A percentile compares a stretch with the other conserved stretches of the same genome.
These are phyloP conservation scores for Mycena latifolia DNA, from an alignment of 768 basidiomycete species.

Conservation along the genomic window DNA sequence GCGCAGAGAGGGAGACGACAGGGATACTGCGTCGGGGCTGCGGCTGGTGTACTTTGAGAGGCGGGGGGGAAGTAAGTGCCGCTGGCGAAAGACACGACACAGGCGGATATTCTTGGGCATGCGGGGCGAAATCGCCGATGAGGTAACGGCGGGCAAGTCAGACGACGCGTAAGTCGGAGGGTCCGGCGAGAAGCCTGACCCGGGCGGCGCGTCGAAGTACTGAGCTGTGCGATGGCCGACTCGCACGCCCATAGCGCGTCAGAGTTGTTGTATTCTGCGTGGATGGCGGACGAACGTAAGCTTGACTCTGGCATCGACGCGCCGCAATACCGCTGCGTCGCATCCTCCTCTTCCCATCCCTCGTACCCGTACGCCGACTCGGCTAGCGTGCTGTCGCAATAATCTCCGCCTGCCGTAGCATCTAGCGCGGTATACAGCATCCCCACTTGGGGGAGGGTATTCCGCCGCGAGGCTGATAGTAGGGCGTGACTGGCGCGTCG, in stretches of 20 bases:
- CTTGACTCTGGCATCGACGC: slow-evolving; percentile 12
- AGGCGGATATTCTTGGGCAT: slow-evolving; percentile 19
- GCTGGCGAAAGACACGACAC: slow-evolving; percentile 29
- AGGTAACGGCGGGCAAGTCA: slow-evolving; percentile 17
- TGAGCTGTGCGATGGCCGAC: slow-evolving; percentile 19
- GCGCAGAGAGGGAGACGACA: slow-evolving; percentile 32
- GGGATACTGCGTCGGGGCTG: slow-evolving; percentile 36
- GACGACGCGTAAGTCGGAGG: slow-evolving; percentile 21
- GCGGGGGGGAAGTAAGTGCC: slow-evolving; percentile 25
- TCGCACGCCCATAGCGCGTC: slow-evolving; percentile 24
- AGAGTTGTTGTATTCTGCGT: slow-evolving; percentile 18
- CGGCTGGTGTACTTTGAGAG: slow-evolving; percentile 34
- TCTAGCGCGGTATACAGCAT: slow-evolving; percentile 21
- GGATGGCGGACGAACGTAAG: slow-evolving; percentile 9
- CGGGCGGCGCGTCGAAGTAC: slow-evolving; percentile 18
- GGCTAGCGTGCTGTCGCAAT: slow-evolving; percentile 1
- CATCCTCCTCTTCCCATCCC: slow-evolving; percentile 20
- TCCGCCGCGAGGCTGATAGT: slow-evolving; percentile 3
- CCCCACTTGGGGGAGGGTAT: slow-evolving; percentile 7
- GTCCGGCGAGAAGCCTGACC: slow-evolving; percentile 3
- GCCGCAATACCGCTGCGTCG: slow-evolving; percentile 15
- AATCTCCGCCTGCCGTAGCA: slow-evolving; percentile 1
- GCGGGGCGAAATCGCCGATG: slow-evolving; percentile 19
- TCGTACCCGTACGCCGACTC: slow-evolving; percentile 20
- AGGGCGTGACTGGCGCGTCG: slow-evolving; percentile 31